Evolutionary conservation across 345 rosid genomes (phyloP).

Genomic region (Eucalyptus caleyi): DNA sequence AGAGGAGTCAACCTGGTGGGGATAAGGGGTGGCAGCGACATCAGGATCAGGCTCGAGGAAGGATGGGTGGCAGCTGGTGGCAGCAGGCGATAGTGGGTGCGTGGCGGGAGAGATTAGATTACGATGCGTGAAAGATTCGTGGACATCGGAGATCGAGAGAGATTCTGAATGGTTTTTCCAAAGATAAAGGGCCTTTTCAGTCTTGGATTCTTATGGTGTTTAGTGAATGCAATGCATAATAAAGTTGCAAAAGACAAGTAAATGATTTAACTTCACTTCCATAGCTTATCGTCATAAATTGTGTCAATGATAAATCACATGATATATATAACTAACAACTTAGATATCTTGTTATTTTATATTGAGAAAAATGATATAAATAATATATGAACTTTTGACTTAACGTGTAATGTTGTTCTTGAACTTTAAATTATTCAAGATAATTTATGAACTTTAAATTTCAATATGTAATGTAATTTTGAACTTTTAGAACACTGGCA

Average conservation of each 20-base stretch:
- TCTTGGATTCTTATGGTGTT: neutral
- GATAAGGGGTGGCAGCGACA: neutral
- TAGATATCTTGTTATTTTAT: too few relatives aligned
- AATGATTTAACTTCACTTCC: neutral
- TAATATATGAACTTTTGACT: too few relatives aligned
- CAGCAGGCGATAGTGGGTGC: neutral
- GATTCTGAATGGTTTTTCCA: neutral
- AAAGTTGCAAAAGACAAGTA: neutral
- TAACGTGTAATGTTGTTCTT: too few relatives aligned
- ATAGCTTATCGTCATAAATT: too few relatives aligned
- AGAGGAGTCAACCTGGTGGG: neutral
- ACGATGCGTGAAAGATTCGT: neutral
- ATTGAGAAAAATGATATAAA: too few relatives aligned
- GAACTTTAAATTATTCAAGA: too few relatives aligned
- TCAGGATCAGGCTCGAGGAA: neutral
- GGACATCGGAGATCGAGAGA: neutral
- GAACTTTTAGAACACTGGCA: rapidly evolving
- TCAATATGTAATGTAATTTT: too few relatives aligned
- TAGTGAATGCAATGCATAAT: neutral
- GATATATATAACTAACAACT: too few relatives aligned
- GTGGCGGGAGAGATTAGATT: neutral
- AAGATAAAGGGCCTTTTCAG: neutral
- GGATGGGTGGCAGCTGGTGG: neutral
- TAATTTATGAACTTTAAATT: rapidly evolving
- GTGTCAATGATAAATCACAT: too few relatives aligned